phyloP scores from a whole-genome alignment of 192 early-diverging fungal genomes.

The Umbelopsis vinacea region DNA sequence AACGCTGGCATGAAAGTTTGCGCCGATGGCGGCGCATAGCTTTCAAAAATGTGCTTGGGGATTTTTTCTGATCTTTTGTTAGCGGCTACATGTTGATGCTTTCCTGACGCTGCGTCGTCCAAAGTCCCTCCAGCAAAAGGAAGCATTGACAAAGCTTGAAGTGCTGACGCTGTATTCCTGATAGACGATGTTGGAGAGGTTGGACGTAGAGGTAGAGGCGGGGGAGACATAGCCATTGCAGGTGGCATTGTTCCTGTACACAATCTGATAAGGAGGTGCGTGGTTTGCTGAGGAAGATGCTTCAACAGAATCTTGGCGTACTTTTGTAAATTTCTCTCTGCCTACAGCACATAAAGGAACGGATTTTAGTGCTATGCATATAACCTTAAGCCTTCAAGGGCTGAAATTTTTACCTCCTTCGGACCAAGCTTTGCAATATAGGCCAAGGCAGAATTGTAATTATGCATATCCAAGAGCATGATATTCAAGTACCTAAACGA shows the following conservation, averaged over 20 bases:
- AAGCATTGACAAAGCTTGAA: conserved; percentile 36
- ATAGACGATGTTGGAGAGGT: conserved; percentile 28
- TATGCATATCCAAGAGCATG: conserved; percentile 85
- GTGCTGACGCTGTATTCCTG: conserved; percentile 18
- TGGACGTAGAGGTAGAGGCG: conserved; percentile 6
- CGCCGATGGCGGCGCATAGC: conserved; percentile 56
- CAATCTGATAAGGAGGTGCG: conserved; percentile 57
- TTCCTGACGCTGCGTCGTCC: conserved; percentile 17
- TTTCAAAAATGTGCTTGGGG: background rate
- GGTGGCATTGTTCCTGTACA: conserved; percentile 51
- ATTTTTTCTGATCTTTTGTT: background rate
- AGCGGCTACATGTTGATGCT: conserved; percentile 15
- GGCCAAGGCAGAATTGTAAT: conserved; percentile 74
- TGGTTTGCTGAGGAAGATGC: conserved; percentile 59
- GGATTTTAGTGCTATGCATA: background rate
- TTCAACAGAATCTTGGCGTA: conserved; percentile 60
- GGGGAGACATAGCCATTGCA: background rate
- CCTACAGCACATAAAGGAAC: conserved; percentile 27
- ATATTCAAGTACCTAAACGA: conserved; percentile 78
- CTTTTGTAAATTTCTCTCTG: conserved; percentile 59
- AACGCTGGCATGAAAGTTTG: conserved; percentile 88
- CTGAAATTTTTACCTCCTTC: conserved; percentile 37
- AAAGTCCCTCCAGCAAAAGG: conserved; percentile 40
- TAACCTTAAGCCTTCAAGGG: too few species aligned
- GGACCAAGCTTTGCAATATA: conserved; percentile 71